Evolutionary conservation across 805 yeast species (phyloP).

Genomic region (Metschnikowia aberdeeniae): DNA sequence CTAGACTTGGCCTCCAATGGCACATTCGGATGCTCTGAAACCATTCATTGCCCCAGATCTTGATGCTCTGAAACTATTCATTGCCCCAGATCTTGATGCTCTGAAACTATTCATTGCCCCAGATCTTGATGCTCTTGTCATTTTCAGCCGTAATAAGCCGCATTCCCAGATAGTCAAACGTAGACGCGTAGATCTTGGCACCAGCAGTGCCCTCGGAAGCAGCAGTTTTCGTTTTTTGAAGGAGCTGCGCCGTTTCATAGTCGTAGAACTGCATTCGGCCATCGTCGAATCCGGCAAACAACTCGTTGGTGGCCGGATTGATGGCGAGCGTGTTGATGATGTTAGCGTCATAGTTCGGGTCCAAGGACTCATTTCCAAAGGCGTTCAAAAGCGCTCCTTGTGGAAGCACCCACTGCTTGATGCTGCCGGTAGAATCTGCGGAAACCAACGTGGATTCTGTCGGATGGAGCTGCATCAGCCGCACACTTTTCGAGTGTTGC

Average conservation of each 20-base stretch:
- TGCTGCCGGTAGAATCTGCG: slow-evolving; percentile 68
- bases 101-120: slow-evolving; percentile 44
- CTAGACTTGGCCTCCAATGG: too few species aligned
- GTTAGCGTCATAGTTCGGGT: slow-evolving; percentile 23
- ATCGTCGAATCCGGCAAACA: slow-evolving; percentile 81
- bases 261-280: slow-evolving; percentile 78
- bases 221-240: slow-evolving; percentile 50
- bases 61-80: slow-evolving; percentile 31
- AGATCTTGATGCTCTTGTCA: slow-evolving; percentile 81
- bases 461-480: slow-evolving; percentile 69
- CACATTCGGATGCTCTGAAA: not conserved
- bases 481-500: slow-evolving; percentile 77
- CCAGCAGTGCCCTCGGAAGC: slow-evolving; percentile 69
- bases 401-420: slow-evolving; percentile 82
- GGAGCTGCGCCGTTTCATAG: slow-evolving; percentile 63
- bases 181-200: slow-evolving; percentile 64
- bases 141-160: slow-evolving; percentile 83
- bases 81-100: slow-evolving; percentile 63
- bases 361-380: slow-evolving; percentile 39
- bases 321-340: slow-evolving; percentile 68
- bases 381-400: slow-evolving; percentile 62
- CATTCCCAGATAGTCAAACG: slow-evolving; percentile 76
- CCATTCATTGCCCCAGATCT: slow-evolving; percentile 57
- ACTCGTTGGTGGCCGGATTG: slow-evolving; percentile 55
- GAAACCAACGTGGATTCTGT: slow-evolving; percentile 70